Evolutionary conservation across 2,329 filamentous ascomycete species (phyloP).

Genomic region (Arthrobotrys entomopaga): DNA sequence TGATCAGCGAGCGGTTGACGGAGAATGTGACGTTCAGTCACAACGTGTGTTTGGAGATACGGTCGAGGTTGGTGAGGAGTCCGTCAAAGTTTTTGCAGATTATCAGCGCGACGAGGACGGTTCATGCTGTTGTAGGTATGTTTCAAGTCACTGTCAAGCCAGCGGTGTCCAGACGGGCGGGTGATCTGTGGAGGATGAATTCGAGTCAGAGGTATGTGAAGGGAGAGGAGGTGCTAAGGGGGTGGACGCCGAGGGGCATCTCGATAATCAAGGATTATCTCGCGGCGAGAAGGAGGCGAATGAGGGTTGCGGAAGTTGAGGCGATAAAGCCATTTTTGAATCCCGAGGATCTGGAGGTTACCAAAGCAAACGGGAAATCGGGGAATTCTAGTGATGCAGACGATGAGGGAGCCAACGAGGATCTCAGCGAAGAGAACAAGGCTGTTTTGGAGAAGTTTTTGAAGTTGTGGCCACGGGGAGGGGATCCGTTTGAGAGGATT

Average conservation of each 20-base stretch:
- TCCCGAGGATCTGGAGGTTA: constrained; percentile 59
- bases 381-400: constrained; percentile 59
- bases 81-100: constrained; percentile 86
- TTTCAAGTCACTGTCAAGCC: constrained; percentile 89
- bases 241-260: constrained; percentile 89
- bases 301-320: constrained; percentile 81
- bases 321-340: constrained; percentile 74
- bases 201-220: constrained; percentile 96
- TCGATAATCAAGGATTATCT: constrained; percentile 92
- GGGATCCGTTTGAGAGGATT: constrained; percentile 59
- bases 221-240: constrained; percentile 84
- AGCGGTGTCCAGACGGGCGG: constrained; percentile 86
- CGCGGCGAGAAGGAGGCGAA: constrained; percentile 75
- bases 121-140: constrained; percentile 85
- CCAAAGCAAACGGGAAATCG: constrained; percentile 59
- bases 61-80: constrained; percentile 74
- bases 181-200: constrained; percentile 95
- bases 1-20: constrained; percentile 82
- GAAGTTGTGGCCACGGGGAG: constrained; percentile 69
- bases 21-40: constrained; percentile 87
- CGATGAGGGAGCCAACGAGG: constrained; percentile 60
- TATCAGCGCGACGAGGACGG: constrained; percentile 84
- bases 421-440: constrained; percentile 66
- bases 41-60: constrained; percentile 81
- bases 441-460: constrained; percentile 69